These are phyloP conservation scores for Pythium insidiosum DNA, from an alignment of 352 stramenopile species.

Conservation along the genomic window DNA sequence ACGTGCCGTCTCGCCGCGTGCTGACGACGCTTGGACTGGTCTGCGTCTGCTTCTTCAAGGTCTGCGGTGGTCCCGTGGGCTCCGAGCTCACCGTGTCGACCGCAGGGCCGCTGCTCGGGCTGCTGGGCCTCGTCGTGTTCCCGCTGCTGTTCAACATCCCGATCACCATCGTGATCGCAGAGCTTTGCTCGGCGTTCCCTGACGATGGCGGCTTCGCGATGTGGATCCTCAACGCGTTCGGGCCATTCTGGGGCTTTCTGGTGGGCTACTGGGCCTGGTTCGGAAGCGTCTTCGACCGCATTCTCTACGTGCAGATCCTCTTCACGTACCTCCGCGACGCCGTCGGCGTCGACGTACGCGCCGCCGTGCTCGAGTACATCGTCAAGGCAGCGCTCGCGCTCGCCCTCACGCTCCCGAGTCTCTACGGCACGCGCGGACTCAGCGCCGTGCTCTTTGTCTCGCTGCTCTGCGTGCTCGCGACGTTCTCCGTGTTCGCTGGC, in stretches of 20 bases:
- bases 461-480: conserved; percentile 61
- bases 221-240: conserved; percentile 85
- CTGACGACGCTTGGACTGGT: conserved; percentile 5
- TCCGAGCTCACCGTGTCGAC: conserved; percentile 9
- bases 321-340: neutral
- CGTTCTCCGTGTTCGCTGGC: conserved; percentile 77
- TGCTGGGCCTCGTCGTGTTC: conserved; percentile 66
- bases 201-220: conserved; percentile 62
- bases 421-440: conserved; percentile 26
- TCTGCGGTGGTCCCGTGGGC: conserved; percentile 3
- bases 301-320: conserved; percentile 4
- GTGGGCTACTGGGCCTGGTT: conserved; percentile 64
- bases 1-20: conserved; percentile 4
- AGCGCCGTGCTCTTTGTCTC: conserved; percentile 20
- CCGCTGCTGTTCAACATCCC: conserved; percentile 79
- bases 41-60: conserved; percentile 3
- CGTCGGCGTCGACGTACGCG: neutral
- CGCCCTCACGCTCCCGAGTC: conserved; percentile 20
- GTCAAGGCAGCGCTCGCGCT: conserved; percentile 25
- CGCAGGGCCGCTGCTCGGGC: conserved; percentile 29
- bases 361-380: conserved; percentile 11
- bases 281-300: conserved; percentile 57
- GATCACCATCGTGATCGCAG: conserved; percentile 78
- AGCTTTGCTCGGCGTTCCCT: conserved; percentile 80
- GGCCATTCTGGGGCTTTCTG: conserved; percentile 57